Evolutionary conservation across 805 yeast species (phyloP).

Genomic region (Lipomyces starkeyi): DNA sequence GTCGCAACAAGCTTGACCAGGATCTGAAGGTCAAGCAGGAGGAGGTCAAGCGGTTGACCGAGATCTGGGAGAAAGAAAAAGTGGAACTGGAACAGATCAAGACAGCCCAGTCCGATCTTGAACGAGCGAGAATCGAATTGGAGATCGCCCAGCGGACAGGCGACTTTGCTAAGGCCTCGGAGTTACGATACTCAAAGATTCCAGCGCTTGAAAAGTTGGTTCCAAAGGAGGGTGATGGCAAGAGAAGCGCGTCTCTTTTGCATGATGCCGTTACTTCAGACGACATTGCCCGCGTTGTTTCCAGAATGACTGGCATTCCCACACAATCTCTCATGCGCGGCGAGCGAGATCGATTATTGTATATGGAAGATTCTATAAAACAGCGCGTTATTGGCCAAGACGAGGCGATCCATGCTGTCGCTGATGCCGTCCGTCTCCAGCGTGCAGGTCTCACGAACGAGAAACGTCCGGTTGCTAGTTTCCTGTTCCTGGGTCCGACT

Average conservation of each 20-base stretch:
- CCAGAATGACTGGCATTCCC: slow-evolving; percentile 96
- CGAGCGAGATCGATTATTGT: slow-evolving; percentile 86
- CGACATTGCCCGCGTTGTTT: slow-evolving; percentile 89
- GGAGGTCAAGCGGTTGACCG: slow-evolving; percentile 74
- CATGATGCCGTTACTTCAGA: slow-evolving; percentile 95
- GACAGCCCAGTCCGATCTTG: slow-evolving; percentile 78
- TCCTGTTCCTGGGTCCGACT: slow-evolving; percentile 96
- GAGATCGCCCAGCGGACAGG: slow-evolving; percentile 85
- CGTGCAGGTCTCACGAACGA: slow-evolving; percentile 96
- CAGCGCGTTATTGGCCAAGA: slow-evolving; percentile 92
- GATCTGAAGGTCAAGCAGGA: slow-evolving; percentile 66
- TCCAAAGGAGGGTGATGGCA: slow-evolving; percentile 53
- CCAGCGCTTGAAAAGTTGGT: slow-evolving; percentile 76
- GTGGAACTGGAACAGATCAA: slow-evolving; percentile 77
- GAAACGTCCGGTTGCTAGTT: slow-evolving; percentile 93
- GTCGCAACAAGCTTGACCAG: slow-evolving; percentile 73
- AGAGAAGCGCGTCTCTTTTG: slow-evolving; percentile 50
- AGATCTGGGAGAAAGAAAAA: slow-evolving; percentile 86
- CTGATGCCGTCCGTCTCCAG: slow-evolving; percentile 94
- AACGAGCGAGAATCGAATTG: slow-evolving; percentile 79
- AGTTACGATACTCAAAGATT: slow-evolving; percentile 82
- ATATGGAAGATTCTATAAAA: slow-evolving; percentile 81
- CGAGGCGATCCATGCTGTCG: slow-evolving; percentile 85
- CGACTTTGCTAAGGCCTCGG: slow-evolving; percentile 86
- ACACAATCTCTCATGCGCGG: slow-evolving; percentile 89